A percentile compares a stretch with the other conserved stretches of the same genome.
Evolutionary conservation across 371 early-diverging fungal genomes (phyloP).

Genomic region (Sporodiniella umbellata): DNA sequence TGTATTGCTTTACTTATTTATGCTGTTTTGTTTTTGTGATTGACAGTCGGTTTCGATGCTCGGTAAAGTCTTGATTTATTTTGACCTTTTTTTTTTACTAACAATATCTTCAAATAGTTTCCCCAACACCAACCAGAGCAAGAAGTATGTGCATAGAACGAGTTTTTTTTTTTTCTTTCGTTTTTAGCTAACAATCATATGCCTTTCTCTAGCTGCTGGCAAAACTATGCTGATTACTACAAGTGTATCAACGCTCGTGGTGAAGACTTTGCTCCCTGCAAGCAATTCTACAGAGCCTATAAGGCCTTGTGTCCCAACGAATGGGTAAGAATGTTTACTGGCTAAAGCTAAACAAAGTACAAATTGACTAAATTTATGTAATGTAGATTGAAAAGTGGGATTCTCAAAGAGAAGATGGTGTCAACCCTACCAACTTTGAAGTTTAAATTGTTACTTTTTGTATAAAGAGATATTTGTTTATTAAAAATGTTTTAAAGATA

Average conservation of each 20-base stretch:
- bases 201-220: constrained; percentile 67
- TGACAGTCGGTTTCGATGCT: constrained; percentile 55
- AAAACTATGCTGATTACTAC: constrained; percentile 94
- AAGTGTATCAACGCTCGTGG: constrained; percentile 85
- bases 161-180: neutral
- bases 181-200: no score
- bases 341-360: constrained; percentile 1
- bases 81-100: neutral
- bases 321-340: constrained; percentile 62
- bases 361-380: no score
- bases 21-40: neutral
- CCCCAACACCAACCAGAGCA: constrained; percentile 96
- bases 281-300: constrained; percentile 79
- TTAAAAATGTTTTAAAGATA: neutral
- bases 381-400: constrained; percentile 81
- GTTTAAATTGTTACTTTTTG: constrained; percentile 18
- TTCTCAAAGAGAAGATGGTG: constrained; percentile 77
- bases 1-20: neutral
- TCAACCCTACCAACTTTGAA: constrained; percentile 63
- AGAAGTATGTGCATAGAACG: constrained; percentile 44
- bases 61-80: neutral
- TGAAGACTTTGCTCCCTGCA: constrained; percentile 87
- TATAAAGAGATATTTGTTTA: neutral
- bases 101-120: constrained; percentile 56
- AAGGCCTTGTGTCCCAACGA: constrained; percentile 79